Evolutionary conservation across 805 yeast species (phyloP).

Genomic region (Barnettozyma siamensis): DNA sequence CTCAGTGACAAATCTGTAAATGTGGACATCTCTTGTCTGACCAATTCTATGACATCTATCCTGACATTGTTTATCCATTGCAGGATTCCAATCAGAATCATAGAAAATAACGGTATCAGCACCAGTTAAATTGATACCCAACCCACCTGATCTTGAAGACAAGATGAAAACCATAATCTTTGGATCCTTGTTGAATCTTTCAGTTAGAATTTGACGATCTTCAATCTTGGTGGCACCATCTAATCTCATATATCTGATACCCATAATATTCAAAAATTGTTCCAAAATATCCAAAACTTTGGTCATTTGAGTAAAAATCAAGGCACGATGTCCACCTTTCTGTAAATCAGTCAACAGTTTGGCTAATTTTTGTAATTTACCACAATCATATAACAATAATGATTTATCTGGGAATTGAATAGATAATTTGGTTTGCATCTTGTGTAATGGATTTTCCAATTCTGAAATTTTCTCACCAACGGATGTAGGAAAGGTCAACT

Average conservation of each 20-base stretch:
- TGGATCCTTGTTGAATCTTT: slow-evolving; percentile 81
- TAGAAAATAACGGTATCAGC: slow-evolving; percentile 98
- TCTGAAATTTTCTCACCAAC: slow-evolving; percentile 23
- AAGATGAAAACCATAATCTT: slow-evolving; percentile 85
- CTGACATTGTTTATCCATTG: slow-evolving; percentile 99
- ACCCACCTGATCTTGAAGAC: slow-evolving; percentile 96
- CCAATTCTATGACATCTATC: slow-evolving; percentile 99
- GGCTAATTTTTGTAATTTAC: slow-evolving; percentile 86
- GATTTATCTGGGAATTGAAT: slow-evolving; percentile 97
- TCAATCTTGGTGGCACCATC: slow-evolving; percentile 98
- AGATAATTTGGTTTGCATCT: slow-evolving; percentile 77
- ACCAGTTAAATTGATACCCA: slow-evolving; percentile 95
- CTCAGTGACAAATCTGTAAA: slow-evolving; percentile 92
- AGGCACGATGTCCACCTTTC: slow-evolving; percentile 85
- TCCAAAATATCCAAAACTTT: slow-evolving; percentile 90
- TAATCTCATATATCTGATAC: slow-evolving; percentile 87
- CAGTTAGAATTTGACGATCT: slow-evolving; percentile 92
- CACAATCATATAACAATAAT: slow-evolving; percentile 90
- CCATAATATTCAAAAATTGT: slow-evolving; percentile 89
- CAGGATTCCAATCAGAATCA: slow-evolving; percentile 99
- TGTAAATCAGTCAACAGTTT: slow-evolving; percentile 67
- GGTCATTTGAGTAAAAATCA: slow-evolving; percentile 98
- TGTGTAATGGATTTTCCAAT: slow-evolving; percentile 57
- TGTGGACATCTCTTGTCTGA: slow-evolving; percentile 95
- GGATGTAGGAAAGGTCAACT: slow-evolving; percentile 40